Evolutionary conservation across 352 stramenopile genomes (phyloP), one percentile per base, ranked within the genome.

Genomic region (Thraustotheca clavata): DNA sequence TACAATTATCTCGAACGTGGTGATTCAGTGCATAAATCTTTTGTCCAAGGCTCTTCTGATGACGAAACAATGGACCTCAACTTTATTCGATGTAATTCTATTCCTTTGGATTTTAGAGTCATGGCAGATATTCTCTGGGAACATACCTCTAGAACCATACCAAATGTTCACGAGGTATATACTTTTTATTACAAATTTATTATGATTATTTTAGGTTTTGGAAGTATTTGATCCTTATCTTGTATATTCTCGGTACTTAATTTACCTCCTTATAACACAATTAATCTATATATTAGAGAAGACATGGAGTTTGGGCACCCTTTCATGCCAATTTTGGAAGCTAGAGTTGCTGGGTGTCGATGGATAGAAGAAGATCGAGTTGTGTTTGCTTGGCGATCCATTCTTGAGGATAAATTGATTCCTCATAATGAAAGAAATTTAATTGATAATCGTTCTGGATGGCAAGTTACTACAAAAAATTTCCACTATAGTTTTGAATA

Each of bases 371-470:
- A 20, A 8, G 18, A 47, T 24, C 52, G 52, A 26, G 20, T 35
- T 7, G 52, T 61, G 6, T 20, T 48, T 5, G 52, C 49, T 5
- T 61, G 35, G 8, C 52, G 52, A 24, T 32, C 32, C 5, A 61
- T 61, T 18, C 29, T 61, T 35, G 52, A 61, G 20, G 52, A 61
- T 27, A 4, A 20, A 40, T n/a, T 61, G 7, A 9, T 49, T 12
- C 52, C 52, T 3, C 52, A 48, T 20, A 48, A 4, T 7, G 26
- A 41, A 16, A 39, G 52, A 11, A 20, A 31, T 24, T 40, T 61
- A 24, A 39, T 39, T 3, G 29, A 48, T 18, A 61, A 61, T 22
- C 31, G 22, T 27, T 3, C 7, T 4, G 52, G 52, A 35, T 61
- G 52, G 52, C 49, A 61, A 7, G 39, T 4, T 43, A 16, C 39